Base-by-base conservation (phyloP, 106 monocot species). In the Dendrobium chrysotoxum region DNA sequence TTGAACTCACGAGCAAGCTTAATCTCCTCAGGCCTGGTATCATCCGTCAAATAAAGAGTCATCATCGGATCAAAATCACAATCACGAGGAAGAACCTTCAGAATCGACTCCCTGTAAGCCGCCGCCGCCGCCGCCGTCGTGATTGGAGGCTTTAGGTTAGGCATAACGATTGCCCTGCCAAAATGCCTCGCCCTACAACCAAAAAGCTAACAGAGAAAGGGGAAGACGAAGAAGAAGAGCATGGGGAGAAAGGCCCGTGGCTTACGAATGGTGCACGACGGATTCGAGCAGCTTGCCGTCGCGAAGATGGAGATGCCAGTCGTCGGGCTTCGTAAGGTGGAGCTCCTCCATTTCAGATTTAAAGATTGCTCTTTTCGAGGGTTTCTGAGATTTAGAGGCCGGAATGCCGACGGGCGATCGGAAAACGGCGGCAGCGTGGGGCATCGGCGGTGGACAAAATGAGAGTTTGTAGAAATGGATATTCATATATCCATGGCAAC, bases 221-320 rank as follows among this genome's bases (percentile, higher is more conserved):
- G 20, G 23, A 31, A 8, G 7, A 9, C 1, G 38, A 53, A 4
- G 20, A 75, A 10, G 31, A 46, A 38, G 21, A 47, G 53, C 7
- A 40, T 28, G 68, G 68, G 9, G 25, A 30, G 31, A 13, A 70
- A 70, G 68, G 31, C 15, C 25, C 20, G 17, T 15, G 28, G 4
- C 21, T 11, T 44, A 92, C 94, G 92, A 92, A 47, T 98, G 92
- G 28, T 87, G 86, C 3, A 86, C 81, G 28, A 98, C 92, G 17
- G 89, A 83, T 80, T 84, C 65, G 79, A 98, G 94, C 53, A 98
- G 87, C 15, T 91, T 88, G 61, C 94, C 97, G 40, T 94, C 97
- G 40, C 97, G 94, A 28, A 98, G 89, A 80, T 97, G 96, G 75
- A 94, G 90, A 80, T 98, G 97, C 94, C 97, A 98, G 75, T 98